A percentile compares a stretch with the other conserved stretches of the same genome.
phyloP scores from a whole-genome alignment of 805 yeast species.

The Zygosaccharomyces kombuchaensis region DNA sequence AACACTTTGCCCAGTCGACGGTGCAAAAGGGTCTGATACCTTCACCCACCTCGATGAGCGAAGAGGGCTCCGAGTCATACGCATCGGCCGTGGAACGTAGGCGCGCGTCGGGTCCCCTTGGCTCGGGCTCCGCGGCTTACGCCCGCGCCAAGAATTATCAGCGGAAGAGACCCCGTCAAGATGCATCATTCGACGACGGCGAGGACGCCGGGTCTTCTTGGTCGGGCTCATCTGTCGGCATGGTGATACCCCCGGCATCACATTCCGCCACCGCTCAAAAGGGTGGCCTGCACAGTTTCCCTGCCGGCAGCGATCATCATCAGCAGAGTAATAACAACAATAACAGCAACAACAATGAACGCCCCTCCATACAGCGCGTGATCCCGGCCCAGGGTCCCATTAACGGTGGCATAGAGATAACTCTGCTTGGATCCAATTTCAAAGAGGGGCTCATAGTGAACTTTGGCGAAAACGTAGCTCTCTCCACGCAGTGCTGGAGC shows the following conservation, averaged over 20 bases:
- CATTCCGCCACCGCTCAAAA: neutral
- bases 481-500: slow-evolving; percentile 94
- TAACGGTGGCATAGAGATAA: slow-evolving; percentile 94
- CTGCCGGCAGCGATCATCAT: neutral
- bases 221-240: slow-evolving; percentile 15
- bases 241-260: neutral
- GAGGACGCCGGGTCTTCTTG: slow-evolving; percentile 12
- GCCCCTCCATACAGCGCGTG: slow-evolving; percentile 72
- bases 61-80: slow-evolving; percentile 50
- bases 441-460: slow-evolving; percentile 76
- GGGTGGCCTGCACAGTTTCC: neutral
- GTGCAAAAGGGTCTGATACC: slow-evolving; percentile 34
- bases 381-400: slow-evolving; percentile 96
- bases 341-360: slow-evolving; percentile 5
- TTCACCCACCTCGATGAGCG: slow-evolving; percentile 63
- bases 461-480: slow-evolving; percentile 76
- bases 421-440: slow-evolving; percentile 83
- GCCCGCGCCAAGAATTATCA: slow-evolving; percentile 19
- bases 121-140: slow-evolving; percentile 14
- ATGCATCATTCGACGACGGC: slow-evolving; percentile 10
- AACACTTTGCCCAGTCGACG: slow-evolving; percentile 4
- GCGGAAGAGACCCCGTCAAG: slow-evolving; percentile 19
- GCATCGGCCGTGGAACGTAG: slow-evolving; percentile 11
- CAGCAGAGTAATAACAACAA: too few relatives aligned
- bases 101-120: slow-evolving; percentile 8